Percentiles rank a stretch among this genome's conserved stretches.
Evolutionary conservation across 208 protist species (phyloP).

Genomic region (Wallacemonas sp.): DNA sequence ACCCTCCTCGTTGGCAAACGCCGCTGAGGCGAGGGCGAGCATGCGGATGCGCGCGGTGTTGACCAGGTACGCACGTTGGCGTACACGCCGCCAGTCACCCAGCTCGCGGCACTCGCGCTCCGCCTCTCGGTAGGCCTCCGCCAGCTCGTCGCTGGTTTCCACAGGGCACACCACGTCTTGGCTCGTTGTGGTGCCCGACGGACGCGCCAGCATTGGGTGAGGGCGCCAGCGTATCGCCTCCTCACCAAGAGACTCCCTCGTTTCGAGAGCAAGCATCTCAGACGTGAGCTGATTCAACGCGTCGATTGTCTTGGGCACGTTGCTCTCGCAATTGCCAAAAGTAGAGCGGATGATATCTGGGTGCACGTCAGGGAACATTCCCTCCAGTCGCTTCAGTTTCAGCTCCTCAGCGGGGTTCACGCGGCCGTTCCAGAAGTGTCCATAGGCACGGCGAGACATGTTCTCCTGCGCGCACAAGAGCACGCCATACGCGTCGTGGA

Average conservation of each 20-base stretch:
- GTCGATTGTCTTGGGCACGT: conserved; percentile 33
- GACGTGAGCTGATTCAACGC: conserved; percentile 55
- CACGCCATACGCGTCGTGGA: conserved; percentile 55
- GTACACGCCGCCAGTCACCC: conserved; percentile 80
- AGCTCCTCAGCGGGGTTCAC: conserved; percentile 47
- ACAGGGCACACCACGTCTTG: background rate
- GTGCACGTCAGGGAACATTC: conserved; percentile 56
- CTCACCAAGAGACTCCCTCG: conserved; percentile 15
- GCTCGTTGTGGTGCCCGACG: background rate
- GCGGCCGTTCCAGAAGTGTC: conserved; percentile 30
- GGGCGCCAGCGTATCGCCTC: conserved; percentile 20
- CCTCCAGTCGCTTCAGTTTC: conserved; percentile 41
- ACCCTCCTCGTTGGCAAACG: conserved; percentile 57
- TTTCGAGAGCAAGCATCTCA: conserved; percentile 39
- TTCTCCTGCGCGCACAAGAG: conserved; percentile 61
- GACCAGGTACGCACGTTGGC: conserved; percentile 61
- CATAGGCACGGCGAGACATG: conserved; percentile 35
- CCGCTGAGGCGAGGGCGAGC: conserved; percentile 52
- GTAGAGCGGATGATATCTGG: conserved; percentile 47
- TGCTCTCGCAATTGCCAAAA: conserved; percentile 33
- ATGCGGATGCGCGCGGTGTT: conserved; percentile 62
- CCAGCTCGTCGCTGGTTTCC: conserved; percentile 31
- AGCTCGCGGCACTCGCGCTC: conserved; percentile 42
- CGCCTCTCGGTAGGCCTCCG: conserved; percentile 32
- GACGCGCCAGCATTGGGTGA: background rate